Evolutionary conservation across 176 grass and related monocot species (phyloP).

Genomic region (Leersia perrieri): DNA sequence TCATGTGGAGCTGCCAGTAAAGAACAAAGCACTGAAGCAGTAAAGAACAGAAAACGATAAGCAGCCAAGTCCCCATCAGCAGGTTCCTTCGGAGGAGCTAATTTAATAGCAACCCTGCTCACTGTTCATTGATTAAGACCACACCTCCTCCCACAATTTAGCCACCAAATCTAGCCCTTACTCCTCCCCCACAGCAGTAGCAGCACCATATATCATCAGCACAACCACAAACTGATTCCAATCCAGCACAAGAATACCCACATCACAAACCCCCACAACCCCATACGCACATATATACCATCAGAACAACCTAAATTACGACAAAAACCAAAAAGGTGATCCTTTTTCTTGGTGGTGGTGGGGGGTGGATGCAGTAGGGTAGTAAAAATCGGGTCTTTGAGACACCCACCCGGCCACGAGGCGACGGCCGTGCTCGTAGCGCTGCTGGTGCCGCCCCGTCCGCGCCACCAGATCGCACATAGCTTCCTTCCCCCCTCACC

Average conservation of each 20-base stretch:
- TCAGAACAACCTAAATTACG: not conserved
- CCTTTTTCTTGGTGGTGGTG: not conserved
- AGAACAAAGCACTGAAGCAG: not conserved
- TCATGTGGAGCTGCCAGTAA: not conserved
- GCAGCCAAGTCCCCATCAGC: not conserved
- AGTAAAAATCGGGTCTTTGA: not conserved
- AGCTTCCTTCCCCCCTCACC: no score
- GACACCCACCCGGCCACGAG: constrained; percentile 64
- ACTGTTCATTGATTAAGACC: constrained; percentile 30
- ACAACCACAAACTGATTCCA: not conserved
- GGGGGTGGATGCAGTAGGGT: not conserved
- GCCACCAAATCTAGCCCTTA: not conserved
- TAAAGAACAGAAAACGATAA: not conserved
- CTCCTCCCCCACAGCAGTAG: not conserved
- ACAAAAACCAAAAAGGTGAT: not conserved
- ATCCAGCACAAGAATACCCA: not conserved
- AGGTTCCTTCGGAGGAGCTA: not conserved
- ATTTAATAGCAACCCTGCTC: not conserved
- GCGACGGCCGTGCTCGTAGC: constrained; percentile 74
- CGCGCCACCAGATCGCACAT: constrained; percentile 91
- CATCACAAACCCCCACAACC: not conserved
- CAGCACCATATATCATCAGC: no score
- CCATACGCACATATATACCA: not conserved
- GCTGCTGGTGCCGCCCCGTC: constrained; percentile 86
- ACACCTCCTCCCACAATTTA: not conserved